Conservation (phyloP, 2,329 filamentous ascomycete species). For the Colletotrichum karsti region DNA sequence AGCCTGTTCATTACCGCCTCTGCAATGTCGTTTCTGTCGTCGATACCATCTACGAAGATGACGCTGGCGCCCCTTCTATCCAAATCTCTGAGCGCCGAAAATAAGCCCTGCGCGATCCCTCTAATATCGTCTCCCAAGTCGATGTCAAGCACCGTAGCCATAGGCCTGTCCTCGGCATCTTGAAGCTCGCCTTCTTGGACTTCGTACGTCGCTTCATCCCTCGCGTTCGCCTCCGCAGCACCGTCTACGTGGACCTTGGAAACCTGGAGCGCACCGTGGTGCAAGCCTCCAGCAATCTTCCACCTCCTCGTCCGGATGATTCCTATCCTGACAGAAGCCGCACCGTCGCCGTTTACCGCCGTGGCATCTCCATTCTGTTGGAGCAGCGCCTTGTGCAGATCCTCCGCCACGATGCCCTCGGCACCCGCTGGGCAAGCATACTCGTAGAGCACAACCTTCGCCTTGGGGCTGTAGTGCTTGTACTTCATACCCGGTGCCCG, state of each 20-base stretch:
- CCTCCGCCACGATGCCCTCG: conserved; percentile 45
- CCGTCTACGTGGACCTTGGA: conserved; percentile 37
- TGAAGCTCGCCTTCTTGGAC: conserved; percentile 51
- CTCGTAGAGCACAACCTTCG: conserved; percentile 86
- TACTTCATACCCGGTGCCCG: conserved; percentile 99
- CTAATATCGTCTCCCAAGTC: conserved; percentile 75
- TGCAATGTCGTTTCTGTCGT: conserved; percentile 81
- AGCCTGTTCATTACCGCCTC: conserved; percentile 88
- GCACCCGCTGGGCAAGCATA: conserved; percentile 46
- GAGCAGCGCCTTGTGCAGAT: conserved; percentile 38
- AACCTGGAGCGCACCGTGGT: conserved; percentile 38
- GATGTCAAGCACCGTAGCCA: conserved; percentile 70
- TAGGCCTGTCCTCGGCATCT: conserved; percentile 38
- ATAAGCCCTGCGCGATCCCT: conserved; percentile 85
- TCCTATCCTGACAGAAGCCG: conserved; percentile 48
- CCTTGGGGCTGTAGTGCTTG: conserved; percentile 94
- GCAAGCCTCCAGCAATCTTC: conserved; percentile 53
- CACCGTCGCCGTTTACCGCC: conserved; percentile 32
- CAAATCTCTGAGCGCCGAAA: conserved; percentile 85
- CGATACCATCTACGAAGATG: conserved; percentile 91
- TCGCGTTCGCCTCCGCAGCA: conserved; percentile 30
- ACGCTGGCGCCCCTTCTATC: conserved; percentile 81
- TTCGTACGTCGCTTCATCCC: conserved; percentile 43
- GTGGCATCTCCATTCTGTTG: conserved; percentile 19
- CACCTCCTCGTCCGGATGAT: conserved; percentile 66